These are phyloP conservation scores for Pythium myriotylum DNA, from an alignment of 352 stramenopile genomes.

Conservation along the genomic window DNA sequence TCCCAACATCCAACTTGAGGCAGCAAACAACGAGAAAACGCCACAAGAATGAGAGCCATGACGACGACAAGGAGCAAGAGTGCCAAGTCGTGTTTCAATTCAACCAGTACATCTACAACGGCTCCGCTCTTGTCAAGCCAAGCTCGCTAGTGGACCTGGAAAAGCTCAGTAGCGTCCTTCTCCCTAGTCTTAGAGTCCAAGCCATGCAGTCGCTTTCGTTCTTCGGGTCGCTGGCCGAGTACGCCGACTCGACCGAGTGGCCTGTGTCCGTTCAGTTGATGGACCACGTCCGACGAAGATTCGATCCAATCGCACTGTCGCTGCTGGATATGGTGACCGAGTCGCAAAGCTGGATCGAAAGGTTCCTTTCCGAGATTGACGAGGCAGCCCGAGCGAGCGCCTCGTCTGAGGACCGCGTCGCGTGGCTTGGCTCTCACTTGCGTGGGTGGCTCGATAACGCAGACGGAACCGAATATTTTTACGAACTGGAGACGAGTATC, in stretches of 20 bases:
- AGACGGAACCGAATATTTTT: slow-evolving; percentile 58
- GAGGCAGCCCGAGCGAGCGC: slow-evolving; percentile 29
- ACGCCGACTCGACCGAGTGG: slow-evolving; percentile 2
- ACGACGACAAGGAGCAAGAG: slow-evolving; percentile 26
- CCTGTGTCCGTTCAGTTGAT: slow-evolving; percentile 10
- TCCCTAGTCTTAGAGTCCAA: slow-evolving; percentile 52
- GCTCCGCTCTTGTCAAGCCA: slow-evolving; percentile 30
- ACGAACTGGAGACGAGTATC: slow-evolving; percentile 52
- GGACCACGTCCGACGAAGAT: slow-evolving; percentile 25
- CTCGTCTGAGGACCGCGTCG: slow-evolving; percentile 5
- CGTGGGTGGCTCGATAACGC: slow-evolving; percentile 55
- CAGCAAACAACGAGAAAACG: slow-evolving; percentile 6
- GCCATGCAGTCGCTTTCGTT: slow-evolving; percentile 30
- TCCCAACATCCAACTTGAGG: neutral
- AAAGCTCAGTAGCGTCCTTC: slow-evolving; percentile 35
- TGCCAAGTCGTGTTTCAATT: slow-evolving; percentile 61
- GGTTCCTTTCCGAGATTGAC: slow-evolving; percentile 54
- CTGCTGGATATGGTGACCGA: slow-evolving; percentile 50
- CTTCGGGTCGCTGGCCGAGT: slow-evolving; percentile 18
- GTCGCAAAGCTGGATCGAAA: slow-evolving; percentile 54
- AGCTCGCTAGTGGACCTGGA: slow-evolving; percentile 45
- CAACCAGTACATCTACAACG: slow-evolving; percentile 63
- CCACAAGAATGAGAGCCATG: slow-evolving; percentile 29
- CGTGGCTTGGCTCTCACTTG: slow-evolving; percentile 46
- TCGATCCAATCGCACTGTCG: slow-evolving; percentile 34